Evolutionary conservation across 345 rosid genomes (phyloP), one percentile per base, ranked within the genome.

Genomic region (Ceriops decandra): DNA sequence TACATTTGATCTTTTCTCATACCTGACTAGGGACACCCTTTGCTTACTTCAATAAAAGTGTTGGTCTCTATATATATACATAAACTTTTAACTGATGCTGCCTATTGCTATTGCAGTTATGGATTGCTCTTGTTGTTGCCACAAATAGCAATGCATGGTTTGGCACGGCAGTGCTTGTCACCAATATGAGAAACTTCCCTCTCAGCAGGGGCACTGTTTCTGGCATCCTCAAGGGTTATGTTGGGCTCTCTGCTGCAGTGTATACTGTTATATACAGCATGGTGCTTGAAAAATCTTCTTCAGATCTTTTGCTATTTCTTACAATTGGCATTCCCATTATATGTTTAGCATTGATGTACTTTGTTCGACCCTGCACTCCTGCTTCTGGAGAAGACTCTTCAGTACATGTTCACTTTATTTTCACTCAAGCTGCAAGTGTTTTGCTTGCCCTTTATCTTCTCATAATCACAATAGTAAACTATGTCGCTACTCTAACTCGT

Each of bases 101-200:
- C 17, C 26, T 33, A 0, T 61, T 81, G 67, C 59, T 68, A 56
- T 68, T 68, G 80, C 86, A 95, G 99, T 76, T 95, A 64, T 95
- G 88, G 81, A 59, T 88, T 46, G 97, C 96, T 30, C 88, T 90
- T 26, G 84, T 72, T 70, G 62, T 95, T 42, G 99, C 81, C 13
- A 74, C 95, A 58, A 88, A 91, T 68, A 86, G 97, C 76, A 87
- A 80, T 75, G 89, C 96, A 52, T 92, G 98, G 98, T 85, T 81
- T 77, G 85, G 90, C 68, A 92, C 96, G 17, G 91, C 95, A 56
- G 91, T 90, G 74, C 86, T 92, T 21, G 96, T 90, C 57, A 92
- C 98, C 53, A 92, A 92, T 77, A 92, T 92, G 98, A 85, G 90
- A 84, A 92, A 92, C 81, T 92, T 92, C 68, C 96, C 96, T 38